A percentile compares a stretch with the other conserved stretches of the same genome.
Conservation (phyloP, 176 grass and related monocot genomes). For the Chrysopogon serrulatus region DNA sequence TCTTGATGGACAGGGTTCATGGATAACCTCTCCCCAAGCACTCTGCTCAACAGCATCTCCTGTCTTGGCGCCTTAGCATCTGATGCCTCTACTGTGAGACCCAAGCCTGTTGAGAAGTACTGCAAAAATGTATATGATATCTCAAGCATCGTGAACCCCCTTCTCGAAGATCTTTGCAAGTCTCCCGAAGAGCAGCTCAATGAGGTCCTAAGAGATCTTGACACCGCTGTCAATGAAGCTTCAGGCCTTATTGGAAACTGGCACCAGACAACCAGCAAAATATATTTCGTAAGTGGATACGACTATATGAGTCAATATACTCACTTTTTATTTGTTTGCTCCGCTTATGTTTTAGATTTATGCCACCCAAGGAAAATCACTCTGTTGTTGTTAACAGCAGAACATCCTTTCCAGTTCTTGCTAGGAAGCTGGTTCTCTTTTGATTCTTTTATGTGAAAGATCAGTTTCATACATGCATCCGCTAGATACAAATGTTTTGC, state of each 20-base stretch:
- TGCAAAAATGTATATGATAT: constrained; percentile 51
- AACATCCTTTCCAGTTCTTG: background rate
- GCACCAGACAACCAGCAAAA: constrained; percentile 86
- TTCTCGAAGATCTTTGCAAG: constrained; percentile 57
- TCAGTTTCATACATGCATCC: background rate
- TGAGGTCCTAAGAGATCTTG: constrained; percentile 50
- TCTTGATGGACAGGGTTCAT: constrained; percentile 33
- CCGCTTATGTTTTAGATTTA: background rate
- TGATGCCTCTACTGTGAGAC: constrained; percentile 28
- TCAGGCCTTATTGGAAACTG: constrained; percentile 63
- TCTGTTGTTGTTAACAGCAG: background rate
- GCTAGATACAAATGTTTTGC: background rate
- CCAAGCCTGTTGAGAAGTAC: constrained; percentile 56
- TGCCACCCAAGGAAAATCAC: background rate
- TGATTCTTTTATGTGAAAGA: background rate
- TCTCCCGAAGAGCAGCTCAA: constrained; percentile 61
- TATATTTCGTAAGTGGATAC: constrained; percentile 69
- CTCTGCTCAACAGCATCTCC: constrained; percentile 42
- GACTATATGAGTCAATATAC: background rate
- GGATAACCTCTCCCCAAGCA: constrained; percentile 34
- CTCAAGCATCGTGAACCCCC: constrained; percentile 45
- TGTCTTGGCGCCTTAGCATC: constrained; percentile 38
- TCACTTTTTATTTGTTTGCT: background rate
- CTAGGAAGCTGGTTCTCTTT: background rate
- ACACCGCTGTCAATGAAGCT: constrained; percentile 57